Evolutionary conservation across 1,284 basidiomycete genomes (phyloP), one percentile per base, ranked within the genome.

Genomic region (Boletellus deceptivus): DNA sequence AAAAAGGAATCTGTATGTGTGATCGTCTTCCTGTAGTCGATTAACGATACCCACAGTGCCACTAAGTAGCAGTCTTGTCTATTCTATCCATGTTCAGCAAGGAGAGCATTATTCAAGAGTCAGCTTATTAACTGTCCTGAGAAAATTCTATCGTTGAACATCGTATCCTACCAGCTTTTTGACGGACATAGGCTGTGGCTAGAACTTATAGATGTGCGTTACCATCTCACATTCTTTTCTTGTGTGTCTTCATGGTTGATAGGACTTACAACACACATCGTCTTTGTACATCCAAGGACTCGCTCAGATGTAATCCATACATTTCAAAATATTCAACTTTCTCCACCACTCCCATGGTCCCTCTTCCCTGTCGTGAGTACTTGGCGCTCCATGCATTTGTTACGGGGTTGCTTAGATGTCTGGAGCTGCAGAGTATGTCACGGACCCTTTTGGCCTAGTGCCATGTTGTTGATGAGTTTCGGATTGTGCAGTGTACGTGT

Each of bases 361-460:
- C n/a, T 24, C 48, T 43, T 22, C 48, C 48, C 9, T 5, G 7
- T 9, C 41, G 0, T 7, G 20, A 24, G 18, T 44, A 27, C 18
- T 29, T 49, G 35, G 48, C 36, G 3, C 49, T 50, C 10, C 44
- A 50, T 33, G 39, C 39, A 14, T 39, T 50, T 50, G 44, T 13
- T 51, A 40, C 33, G 39, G 47, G 20, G 35, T 51, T 11, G 44
- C 44, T 1, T 51, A 29, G 50, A 39, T 47, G 45, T 51, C 50
- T 10, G 36, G 41, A 3, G 40, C 40, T 33, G 41, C 36, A 33
- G 45, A 54, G 14, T 45, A 45, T 2, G 2, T 54, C 18, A 38
- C 24, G 29, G 46, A 54, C 18, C 25, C 18, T 2, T 34, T 43
- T 16, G 29, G 22, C 42, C 20, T 22, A 25, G 4, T 6, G 6